Conservation (phyloP, 805 yeast species). For the Metschnikowia anglica region DNA sequence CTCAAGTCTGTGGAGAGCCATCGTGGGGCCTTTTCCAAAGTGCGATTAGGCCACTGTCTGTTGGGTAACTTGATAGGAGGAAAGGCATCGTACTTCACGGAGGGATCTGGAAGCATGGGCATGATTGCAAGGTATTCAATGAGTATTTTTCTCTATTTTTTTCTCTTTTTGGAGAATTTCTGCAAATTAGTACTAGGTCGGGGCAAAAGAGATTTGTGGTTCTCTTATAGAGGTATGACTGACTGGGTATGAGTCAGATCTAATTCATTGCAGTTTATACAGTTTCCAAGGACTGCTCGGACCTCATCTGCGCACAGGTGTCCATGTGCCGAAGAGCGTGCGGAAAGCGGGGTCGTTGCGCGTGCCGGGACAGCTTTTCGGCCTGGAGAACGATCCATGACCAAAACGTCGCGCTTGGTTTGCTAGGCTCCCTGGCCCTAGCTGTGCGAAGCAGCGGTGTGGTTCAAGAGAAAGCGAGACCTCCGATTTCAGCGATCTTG, state of each 20-base stretch:
- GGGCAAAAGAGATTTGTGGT: no score
- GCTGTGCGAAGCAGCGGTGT: no score
- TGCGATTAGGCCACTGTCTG: slow-evolving; percentile 68
- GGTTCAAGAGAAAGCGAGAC: no score
- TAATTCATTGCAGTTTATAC: slow-evolving; percentile 5
- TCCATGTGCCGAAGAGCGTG: slow-evolving; percentile 6
- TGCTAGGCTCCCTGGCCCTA: background rate
- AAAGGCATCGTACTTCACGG: slow-evolving; percentile 60
- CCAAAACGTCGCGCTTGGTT: background rate
- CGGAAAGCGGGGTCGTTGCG: slow-evolving; percentile 8
- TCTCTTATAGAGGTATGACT: background rate
- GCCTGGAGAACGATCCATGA: slow-evolving; percentile 1
- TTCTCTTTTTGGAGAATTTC: no score
- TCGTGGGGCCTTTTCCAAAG: slow-evolving; percentile 64
- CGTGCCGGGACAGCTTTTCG: slow-evolving; percentile 4
- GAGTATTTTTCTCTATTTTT: background rate
- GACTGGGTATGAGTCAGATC: slow-evolving; percentile 7
- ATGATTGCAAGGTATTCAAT: slow-evolving; percentile 1
- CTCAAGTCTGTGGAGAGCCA: slow-evolving; percentile 83
- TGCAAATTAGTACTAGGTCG: no score
- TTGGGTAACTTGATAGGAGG: slow-evolving; percentile 54
- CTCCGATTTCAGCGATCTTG: no score
- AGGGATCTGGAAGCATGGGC: slow-evolving; percentile 53
- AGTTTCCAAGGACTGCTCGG: background rate
- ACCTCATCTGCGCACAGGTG: background rate